Conservation (phyloP, 495 filamentous ascomycete species). For the Penicillium odoratum region DNA sequence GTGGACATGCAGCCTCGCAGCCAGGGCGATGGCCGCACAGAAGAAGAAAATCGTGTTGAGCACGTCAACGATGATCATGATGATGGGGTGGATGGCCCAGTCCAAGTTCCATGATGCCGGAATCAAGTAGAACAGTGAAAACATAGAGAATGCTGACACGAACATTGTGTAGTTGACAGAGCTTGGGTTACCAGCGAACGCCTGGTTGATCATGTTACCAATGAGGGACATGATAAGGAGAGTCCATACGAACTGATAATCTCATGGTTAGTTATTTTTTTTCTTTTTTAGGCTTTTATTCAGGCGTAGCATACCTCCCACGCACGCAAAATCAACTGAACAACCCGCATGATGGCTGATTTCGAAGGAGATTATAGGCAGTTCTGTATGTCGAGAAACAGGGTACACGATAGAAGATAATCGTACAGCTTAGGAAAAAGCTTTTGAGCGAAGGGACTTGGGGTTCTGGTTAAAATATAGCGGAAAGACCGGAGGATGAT, state of each 20-base stretch:
- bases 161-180: conserved; percentile 67
- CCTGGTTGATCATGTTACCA: conserved; percentile 65
- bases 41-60: conserved; percentile 68
- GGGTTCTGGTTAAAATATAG: conserved; percentile 19
- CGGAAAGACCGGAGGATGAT: conserved; percentile 34
- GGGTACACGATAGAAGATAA: background rate
- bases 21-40: conserved; percentile 62
- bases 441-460: background rate
- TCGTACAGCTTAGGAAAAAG: conserved; percentile 1
- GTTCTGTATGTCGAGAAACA: background rate
- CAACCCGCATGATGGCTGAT: conserved; percentile 27
- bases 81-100: conserved; percentile 52
- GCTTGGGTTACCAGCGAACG: conserved; percentile 54
- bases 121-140: conserved; percentile 62
- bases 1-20: conserved; percentile 57
- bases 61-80: conserved; percentile 56
- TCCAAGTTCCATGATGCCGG: conserved; percentile 50
- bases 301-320: conserved; percentile 37
- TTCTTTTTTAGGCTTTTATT: background rate
- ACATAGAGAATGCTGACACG: conserved; percentile 62
- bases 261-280: background rate
- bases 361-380: conserved; percentile 4
- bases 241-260: conserved; percentile 60
- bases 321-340: conserved; percentile 37
- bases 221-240: conserved; percentile 65